Percentiles rank a stretch among this genome's conserved stretches.
Evolutionary conservation across 345 rosid species (phyloP).

Genomic region (Moricandia moricandioides): DNA sequence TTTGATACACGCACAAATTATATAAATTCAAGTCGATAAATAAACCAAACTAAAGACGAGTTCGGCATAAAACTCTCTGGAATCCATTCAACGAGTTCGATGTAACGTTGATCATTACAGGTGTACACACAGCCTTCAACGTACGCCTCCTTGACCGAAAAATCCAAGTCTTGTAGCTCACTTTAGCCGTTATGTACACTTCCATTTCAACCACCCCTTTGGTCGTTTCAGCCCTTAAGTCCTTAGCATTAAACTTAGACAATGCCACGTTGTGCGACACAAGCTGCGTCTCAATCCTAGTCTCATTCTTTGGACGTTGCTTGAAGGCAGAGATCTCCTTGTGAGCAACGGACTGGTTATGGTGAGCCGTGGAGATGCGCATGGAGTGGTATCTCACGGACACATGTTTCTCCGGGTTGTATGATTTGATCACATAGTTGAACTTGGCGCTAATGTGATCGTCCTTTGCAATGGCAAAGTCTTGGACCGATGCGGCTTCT

Average conservation of each 20-base stretch:
- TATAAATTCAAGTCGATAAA: conserved; percentile 7
- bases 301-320: conserved; percentile 60
- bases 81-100: conserved; percentile 41
- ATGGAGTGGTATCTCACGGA: conserved; percentile 61
- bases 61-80: conserved; percentile 42
- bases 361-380: conserved; percentile 49
- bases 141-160: conserved; percentile 52
- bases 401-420: conserved; percentile 61
- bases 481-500: conserved; percentile 54
- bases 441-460: conserved; percentile 67
- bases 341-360: conserved; percentile 60
- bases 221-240: conserved; percentile 43
- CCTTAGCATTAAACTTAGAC: conserved; percentile 38
- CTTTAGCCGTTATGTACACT: conserved; percentile 51
- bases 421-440: conserved; percentile 47
- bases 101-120: conserved; percentile 45
- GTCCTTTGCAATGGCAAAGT: conserved; percentile 45
- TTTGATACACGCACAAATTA: conserved; percentile 12
- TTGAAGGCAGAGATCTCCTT: conserved; percentile 50
- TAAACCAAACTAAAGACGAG: conserved; percentile 41
- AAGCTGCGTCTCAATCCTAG: conserved; percentile 48
- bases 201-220: conserved; percentile 50
- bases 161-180: conserved; percentile 62
- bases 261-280: conserved; percentile 51
- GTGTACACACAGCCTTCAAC: conserved; percentile 47